phyloP scores from a whole-genome alignment of 768 basidiomycete genomes.

The Pleurotus giganteus region DNA sequence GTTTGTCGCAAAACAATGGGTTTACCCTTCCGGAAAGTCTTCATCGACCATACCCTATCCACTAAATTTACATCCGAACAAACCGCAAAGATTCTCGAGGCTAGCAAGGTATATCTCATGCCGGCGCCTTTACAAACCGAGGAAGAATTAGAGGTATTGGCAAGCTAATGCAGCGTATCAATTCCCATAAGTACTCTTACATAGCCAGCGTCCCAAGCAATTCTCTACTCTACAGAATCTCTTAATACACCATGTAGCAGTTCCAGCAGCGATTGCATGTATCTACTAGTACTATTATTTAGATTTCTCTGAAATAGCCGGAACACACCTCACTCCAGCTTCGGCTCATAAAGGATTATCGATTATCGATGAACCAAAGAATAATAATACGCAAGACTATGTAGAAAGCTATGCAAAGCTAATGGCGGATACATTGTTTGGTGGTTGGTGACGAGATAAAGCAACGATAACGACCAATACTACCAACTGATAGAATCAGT shows the following conservation, averaged over 20 bases:
- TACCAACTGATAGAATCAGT: background rate
- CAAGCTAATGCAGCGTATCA: background rate
- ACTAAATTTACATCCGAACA: slow-evolving; percentile 21
- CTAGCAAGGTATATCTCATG: slow-evolving; percentile 27
- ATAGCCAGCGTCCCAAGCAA: too few relatives aligned
- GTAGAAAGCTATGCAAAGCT: background rate
- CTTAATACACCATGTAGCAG: slow-evolving; percentile 2
- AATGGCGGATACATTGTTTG: background rate
- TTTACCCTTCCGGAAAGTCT: slow-evolving; percentile 49
- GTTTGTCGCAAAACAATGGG: slow-evolving; percentile 33
- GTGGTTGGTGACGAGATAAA: background rate
- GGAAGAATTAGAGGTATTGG: slow-evolving; percentile 40
- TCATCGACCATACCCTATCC: slow-evolving; percentile 32
- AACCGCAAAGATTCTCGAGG: slow-evolving; percentile 24
- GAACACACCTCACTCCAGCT: too few relatives aligned
- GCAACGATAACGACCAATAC: background rate
- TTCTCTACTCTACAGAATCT: background rate
- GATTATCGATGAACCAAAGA: too few relatives aligned
- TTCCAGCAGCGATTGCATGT: background rate
- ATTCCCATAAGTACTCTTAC: too few relatives aligned
- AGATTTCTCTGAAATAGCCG: background rate
- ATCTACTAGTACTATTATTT: slow-evolving; percentile 5
- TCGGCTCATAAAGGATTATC: too few relatives aligned
- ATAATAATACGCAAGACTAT: too few relatives aligned
- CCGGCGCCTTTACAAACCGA: slow-evolving; percentile 38